Percentiles rank a stretch among this genome's conserved stretches.
Evolutionary conservation across 139 green algal genomes (phyloP).

Genomic region (Chlorella ohadii): DNA sequence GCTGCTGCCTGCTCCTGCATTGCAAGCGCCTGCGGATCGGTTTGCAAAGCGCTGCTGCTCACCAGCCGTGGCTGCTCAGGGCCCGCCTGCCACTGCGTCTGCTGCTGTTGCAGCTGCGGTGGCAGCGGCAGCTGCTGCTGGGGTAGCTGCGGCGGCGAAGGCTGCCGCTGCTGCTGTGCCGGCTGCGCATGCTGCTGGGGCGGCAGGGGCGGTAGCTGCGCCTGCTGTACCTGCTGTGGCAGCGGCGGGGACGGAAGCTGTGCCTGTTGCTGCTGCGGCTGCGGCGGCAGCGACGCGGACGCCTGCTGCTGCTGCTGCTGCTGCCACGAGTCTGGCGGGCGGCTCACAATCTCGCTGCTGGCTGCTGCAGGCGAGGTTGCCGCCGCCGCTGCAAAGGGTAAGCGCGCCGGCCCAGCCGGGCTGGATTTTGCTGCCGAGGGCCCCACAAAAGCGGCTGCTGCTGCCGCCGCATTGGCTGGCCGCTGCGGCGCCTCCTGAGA

Average conservation of each 20-base stretch:
- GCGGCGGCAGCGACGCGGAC: too few species aligned
- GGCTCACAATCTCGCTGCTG: background rate
- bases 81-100: background rate
- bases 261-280: too few species aligned
- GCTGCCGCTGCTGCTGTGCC: background rate
- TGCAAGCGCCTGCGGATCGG: background rate
- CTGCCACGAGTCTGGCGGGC: too few species aligned
- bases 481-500: too few species aligned
- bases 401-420: background rate
- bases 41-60: background rate
- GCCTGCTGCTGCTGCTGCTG: background rate
- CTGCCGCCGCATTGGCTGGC: background rate
- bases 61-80: background rate
- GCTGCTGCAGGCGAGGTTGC: too few species aligned
- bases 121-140: background rate
- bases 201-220: too few species aligned
- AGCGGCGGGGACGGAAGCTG: too few species aligned
- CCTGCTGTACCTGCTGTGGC: too few species aligned
- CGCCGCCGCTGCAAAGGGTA: too few species aligned
- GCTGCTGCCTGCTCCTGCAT: background rate
- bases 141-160: too few species aligned
- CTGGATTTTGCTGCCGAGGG: background rate
- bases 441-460: background rate
- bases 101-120: background rate
- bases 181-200: too few species aligned